phyloP scores from a whole-genome alignment of 1,284 basidiomycete genomes.

The Sutorius eximius region DNA sequence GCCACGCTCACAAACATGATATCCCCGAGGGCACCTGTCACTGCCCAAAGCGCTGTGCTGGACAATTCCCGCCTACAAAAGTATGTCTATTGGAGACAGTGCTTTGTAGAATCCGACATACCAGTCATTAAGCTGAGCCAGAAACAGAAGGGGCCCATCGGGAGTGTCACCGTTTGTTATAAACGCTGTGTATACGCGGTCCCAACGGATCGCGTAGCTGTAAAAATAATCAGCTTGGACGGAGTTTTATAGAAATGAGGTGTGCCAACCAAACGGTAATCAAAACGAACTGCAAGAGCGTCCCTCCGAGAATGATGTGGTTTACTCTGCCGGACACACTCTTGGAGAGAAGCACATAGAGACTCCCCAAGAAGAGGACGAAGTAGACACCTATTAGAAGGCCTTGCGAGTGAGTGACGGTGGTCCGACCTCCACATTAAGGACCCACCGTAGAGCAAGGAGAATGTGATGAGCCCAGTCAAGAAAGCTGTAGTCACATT shows the following conservation, averaged over 20 bases:
- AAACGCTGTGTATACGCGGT: slow-evolving; percentile 8
- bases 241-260: too few relatives aligned
- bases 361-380: slow-evolving; percentile 8
- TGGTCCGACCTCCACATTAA: background rate
- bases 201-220: slow-evolving; percentile 12
- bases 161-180: slow-evolving; percentile 7
- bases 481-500: slow-evolving; percentile 8
- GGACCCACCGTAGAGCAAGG: slow-evolving; percentile 9
- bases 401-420: background rate
- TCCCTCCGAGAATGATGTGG: slow-evolving; percentile 1
- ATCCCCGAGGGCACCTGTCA: slow-evolving; percentile 7
- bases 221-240: background rate
- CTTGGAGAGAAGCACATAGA: slow-evolving; percentile 4
- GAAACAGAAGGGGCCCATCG: slow-evolving; percentile 7
- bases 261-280: slow-evolving; percentile 6
- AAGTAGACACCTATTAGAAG: slow-evolving; percentile 4
- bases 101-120: background rate
- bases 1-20: slow-evolving; percentile 8
- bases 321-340: background rate
- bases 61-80: slow-evolving; percentile 7
- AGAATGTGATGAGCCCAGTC: slow-evolving; percentile 9
- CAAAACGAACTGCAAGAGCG: slow-evolving; percentile 10
- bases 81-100: background rate
- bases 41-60: slow-evolving; percentile 8
- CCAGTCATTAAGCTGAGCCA: slow-evolving; percentile 5